Conservation (phyloP, 2,329 filamentous ascomycete species). For the Bipolaris bicolor region DNA sequence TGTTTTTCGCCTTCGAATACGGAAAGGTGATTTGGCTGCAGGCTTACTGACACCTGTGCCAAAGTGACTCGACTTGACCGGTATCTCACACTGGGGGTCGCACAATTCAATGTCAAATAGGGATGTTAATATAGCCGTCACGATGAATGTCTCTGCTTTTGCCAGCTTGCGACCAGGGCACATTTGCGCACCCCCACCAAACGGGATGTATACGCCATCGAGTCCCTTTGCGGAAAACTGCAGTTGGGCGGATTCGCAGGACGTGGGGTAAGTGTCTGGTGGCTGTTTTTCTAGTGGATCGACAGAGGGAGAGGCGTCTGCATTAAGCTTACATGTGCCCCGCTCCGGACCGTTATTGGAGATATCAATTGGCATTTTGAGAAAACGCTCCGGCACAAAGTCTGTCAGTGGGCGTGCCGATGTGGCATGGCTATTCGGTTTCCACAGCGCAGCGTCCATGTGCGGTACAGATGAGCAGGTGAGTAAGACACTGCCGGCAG, state of each 20-base stretch:
- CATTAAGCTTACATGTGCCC: not conserved
- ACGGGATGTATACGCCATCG: not conserved
- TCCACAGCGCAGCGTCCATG: not conserved
- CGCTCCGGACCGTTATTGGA: not conserved
- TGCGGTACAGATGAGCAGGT: not conserved
- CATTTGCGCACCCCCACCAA: not conserved
- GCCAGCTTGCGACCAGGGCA: not conserved
- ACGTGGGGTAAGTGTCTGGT: not conserved
- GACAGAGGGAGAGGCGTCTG: not conserved
- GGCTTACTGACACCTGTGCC: not conserved
- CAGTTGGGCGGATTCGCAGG: not conserved
- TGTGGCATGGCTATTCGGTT: not conserved
- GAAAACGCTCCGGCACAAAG: not conserved
- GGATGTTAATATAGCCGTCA: not conserved
- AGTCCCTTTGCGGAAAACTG: not conserved
- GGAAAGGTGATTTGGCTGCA: not conserved
- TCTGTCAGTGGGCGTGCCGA: not conserved
- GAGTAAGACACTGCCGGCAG: not conserved
- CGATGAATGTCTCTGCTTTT: not conserved
- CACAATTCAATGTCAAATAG: not conserved
- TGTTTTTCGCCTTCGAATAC: not conserved
- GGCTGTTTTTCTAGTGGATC: not conserved
- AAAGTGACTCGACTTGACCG: not conserved
- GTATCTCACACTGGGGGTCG: not conserved
- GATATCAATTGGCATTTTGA: not conserved